Percentiles rank a stretch among this genome's conserved stretches.
These are phyloP conservation scores for Euryodendron excelsum DNA, from an alignment of 148 eudicot species.

Conservation along the genomic window DNA sequence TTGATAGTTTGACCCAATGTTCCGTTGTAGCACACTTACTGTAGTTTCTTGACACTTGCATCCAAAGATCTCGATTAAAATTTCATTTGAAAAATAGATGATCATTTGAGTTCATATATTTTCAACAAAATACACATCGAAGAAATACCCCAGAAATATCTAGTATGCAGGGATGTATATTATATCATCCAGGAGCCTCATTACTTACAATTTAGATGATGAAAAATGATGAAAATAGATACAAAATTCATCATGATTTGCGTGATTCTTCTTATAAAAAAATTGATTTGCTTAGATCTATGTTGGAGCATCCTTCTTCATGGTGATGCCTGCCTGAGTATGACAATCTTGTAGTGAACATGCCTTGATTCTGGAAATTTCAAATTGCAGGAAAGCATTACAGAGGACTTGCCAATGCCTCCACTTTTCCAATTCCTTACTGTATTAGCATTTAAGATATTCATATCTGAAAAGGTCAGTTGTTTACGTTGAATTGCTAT, in stretches of 20 bases:
- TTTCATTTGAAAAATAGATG: not conserved
- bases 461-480: slow-evolving; percentile 65
- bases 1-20: not conserved
- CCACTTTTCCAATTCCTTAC: slow-evolving; percentile 85
- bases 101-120: not conserved
- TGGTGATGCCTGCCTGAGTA: not conserved
- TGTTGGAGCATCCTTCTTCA: not conserved
- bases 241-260: not conserved
- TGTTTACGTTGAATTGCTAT: slow-evolving; percentile 4
- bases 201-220: not conserved
- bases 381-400: slow-evolving; percentile 53
- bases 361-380: slow-evolving; percentile 25
- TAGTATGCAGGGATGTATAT: not conserved
- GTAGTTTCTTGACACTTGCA: not conserved
- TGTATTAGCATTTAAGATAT: slow-evolving; percentile 70
- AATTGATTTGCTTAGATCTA: not conserved
- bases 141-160: not conserved
- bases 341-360: not conserved
- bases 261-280: too few species aligned
- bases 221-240: too few species aligned
- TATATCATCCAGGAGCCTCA: not conserved
- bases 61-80: not conserved
- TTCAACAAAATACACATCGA: not conserved
- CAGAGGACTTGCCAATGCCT: slow-evolving; percentile 88
- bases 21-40: not conserved